phyloP scores from a whole-genome alignment of 257 asterid species.

The Coffea canephora region DNA sequence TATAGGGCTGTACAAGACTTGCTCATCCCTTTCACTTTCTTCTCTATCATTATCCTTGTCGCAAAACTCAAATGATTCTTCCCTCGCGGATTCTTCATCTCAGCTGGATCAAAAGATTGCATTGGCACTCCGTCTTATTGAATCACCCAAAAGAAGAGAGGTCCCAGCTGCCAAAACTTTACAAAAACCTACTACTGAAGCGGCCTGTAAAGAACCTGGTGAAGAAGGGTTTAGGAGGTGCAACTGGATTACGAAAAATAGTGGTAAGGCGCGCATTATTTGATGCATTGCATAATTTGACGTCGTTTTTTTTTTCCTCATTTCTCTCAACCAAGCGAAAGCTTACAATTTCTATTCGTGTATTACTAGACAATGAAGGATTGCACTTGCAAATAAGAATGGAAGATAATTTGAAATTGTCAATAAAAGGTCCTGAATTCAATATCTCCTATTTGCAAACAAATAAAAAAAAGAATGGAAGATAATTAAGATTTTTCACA shows the following conservation, averaged over 20 bases:
- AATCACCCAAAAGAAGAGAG: conserved; percentile 36
- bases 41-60: conserved; percentile 68
- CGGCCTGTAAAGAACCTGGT: conserved; percentile 13
- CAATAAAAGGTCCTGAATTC: too few species aligned
- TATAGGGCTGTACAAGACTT: conserved; percentile 52
- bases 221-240: conserved; percentile 62
- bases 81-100: conserved; percentile 47
- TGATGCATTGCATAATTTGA: neutral
- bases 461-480: too few species aligned
- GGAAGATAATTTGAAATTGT: neutral
- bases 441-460: too few species aligned
- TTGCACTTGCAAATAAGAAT: too few species aligned
- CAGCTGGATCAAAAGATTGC: conserved; percentile 58
- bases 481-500: neutral
- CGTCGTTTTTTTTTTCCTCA: neutral
- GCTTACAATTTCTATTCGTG: neutral
- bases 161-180: conserved; percentile 21
- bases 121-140: conserved; percentile 50
- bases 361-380: neutral
- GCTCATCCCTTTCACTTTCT: conserved; percentile 68
- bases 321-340: neutral
- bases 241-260: conserved; percentile 75
- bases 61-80: conserved; percentile 70
- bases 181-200: conserved; percentile 25
- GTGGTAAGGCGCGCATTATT: conserved; percentile 53